Evolutionary conservation across 352 stramenopile species (phyloP).

Genomic region (Pythium oligandrum): DNA sequence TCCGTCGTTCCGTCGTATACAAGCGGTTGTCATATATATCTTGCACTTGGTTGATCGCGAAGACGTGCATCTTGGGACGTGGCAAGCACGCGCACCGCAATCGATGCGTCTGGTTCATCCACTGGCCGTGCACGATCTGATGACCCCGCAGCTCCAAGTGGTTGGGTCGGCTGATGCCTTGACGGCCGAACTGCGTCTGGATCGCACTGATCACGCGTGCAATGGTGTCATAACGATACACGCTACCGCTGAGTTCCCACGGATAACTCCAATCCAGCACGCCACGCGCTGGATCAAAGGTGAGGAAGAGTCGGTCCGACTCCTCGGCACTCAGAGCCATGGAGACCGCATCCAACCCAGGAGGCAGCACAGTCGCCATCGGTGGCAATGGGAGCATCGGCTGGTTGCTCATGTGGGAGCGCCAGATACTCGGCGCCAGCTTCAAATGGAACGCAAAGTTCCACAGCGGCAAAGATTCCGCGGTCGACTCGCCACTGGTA

Average conservation of each 20-base stretch:
- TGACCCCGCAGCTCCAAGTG: conserved; percentile 56
- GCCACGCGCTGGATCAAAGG: conserved; percentile 44
- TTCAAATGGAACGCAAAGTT: conserved; percentile 70
- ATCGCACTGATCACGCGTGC: conserved; percentile 27
- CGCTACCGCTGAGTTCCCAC: conserved; percentile 81
- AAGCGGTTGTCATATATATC: conserved; percentile 69
- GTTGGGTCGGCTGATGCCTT: conserved; percentile 56
- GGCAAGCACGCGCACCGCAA: conserved; percentile 40
- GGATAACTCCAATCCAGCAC: conserved; percentile 78
- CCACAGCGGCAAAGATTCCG: conserved; percentile 6
- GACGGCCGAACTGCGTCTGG: conserved; percentile 16
- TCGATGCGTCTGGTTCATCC: conserved; percentile 19
- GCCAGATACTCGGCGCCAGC: conserved; percentile 71
- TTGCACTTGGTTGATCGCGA: conserved; percentile 87
- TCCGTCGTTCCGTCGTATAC: conserved; percentile 24
- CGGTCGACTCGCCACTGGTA: background rate
- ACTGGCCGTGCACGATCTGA: conserved; percentile 29
- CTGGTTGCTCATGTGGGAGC: conserved; percentile 56
- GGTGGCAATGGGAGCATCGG: conserved; percentile 40
- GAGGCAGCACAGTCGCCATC: conserved; percentile 21
- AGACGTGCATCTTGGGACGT: conserved; percentile 60
- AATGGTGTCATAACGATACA: conserved; percentile 49
- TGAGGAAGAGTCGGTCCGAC: conserved; percentile 18
- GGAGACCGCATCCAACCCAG: background rate
- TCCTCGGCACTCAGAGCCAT: conserved; percentile 12